These are phyloP conservation scores for Lyophyllum shimeji DNA, from an alignment of 768 basidiomycete species.

Conservation along the genomic window DNA sequence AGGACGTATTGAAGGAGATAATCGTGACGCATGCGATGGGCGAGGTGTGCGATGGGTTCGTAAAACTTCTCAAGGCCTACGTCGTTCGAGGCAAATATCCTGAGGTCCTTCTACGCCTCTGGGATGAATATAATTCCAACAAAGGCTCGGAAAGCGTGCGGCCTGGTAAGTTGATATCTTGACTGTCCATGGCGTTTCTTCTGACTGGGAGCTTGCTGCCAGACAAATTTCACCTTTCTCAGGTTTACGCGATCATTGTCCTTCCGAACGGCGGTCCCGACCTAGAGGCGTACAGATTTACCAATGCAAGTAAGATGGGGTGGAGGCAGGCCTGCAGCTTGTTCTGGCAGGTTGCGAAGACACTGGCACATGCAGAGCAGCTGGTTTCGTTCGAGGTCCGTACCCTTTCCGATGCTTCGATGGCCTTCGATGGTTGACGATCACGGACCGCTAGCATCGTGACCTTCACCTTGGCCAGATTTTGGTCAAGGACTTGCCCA, in stretches of 20 bases:
- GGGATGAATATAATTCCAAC: slow-evolving; percentile 81
- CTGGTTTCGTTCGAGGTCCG: slow-evolving; percentile 85
- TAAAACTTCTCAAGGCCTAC: slow-evolving; percentile 78
- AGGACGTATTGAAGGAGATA: slow-evolving; percentile 79
- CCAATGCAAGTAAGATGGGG: slow-evolving; percentile 48
- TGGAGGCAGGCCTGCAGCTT: slow-evolving; percentile 89
- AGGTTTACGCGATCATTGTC: slow-evolving; percentile 88
- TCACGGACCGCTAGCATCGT: slow-evolving; percentile 67
- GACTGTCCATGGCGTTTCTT: not conserved
- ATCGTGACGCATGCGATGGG: slow-evolving; percentile 78
- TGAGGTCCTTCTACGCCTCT: slow-evolving; percentile 68
- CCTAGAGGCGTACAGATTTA: slow-evolving; percentile 81
- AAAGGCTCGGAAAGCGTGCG: slow-evolving; percentile 83
- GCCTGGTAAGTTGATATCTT: slow-evolving; percentile 55
- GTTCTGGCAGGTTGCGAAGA: slow-evolving; percentile 86
- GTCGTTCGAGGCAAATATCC: slow-evolving; percentile 89
- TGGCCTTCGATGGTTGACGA: not conserved
- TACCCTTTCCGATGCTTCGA: not conserved
- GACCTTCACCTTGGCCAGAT: slow-evolving; percentile 99
- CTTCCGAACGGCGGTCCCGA: slow-evolving; percentile 90
- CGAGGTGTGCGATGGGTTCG: slow-evolving; percentile 73
- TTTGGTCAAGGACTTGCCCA: slow-evolving; percentile 62
- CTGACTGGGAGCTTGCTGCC: slow-evolving; percentile 2
- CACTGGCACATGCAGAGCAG: slow-evolving; percentile 79
- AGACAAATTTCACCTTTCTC: slow-evolving; percentile 77